Base-by-base conservation (phyloP, 2,329 filamentous ascomycete genomes). In the Aspergillus viridinutans region DNA sequence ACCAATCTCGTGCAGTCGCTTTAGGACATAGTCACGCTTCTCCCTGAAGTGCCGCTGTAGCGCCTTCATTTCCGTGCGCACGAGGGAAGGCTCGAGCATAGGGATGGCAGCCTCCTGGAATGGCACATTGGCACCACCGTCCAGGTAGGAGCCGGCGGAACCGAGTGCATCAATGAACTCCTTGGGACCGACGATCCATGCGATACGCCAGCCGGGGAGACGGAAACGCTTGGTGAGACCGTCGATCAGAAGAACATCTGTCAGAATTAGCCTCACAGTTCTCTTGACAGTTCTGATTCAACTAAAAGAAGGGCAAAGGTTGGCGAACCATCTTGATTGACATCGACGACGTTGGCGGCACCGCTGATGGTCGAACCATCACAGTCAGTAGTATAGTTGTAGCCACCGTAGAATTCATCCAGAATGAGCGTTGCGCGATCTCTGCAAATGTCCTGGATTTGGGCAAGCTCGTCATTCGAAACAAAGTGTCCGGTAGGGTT, bases 171-270 rank as follows among this genome's bases (percentile, higher is more conserved):
- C 88, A 78, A 97, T 91, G 76, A 96, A 97, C 68, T 96, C 92
- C 80, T 96, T 97, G 63, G 93, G 93, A 1, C 93, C 93, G 55
- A 97, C 74, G 65, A 97, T 92, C 93, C 93, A 97, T 6, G 93
- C 92, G 47, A 97, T 92, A 72, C 93, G 89, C 92, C 93, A 97
- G 60, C 93, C 93, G 1, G 93, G 93, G 32, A 97, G 86, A 64
- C 93, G 88, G 84, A 97, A 97, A 60, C 93, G 89, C 83, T 97
- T 97, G 66, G 93, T 97, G 26, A 97, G 83, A 51, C 93, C 93
- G 71, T 97, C 93, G 63, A 97, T 93, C 74, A 97, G 90, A 62
- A 97, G 84, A 1, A 97, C 92, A 69, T 96, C 90, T 75, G 51
- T 40, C 21, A 47, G 5, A 49, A 53, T 64, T 54, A 66, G 60